These are phyloP conservation scores for Entophlyctis luteolus DNA, from an alignment of 192 early-diverging fungal species.

Conservation along the genomic window DNA sequence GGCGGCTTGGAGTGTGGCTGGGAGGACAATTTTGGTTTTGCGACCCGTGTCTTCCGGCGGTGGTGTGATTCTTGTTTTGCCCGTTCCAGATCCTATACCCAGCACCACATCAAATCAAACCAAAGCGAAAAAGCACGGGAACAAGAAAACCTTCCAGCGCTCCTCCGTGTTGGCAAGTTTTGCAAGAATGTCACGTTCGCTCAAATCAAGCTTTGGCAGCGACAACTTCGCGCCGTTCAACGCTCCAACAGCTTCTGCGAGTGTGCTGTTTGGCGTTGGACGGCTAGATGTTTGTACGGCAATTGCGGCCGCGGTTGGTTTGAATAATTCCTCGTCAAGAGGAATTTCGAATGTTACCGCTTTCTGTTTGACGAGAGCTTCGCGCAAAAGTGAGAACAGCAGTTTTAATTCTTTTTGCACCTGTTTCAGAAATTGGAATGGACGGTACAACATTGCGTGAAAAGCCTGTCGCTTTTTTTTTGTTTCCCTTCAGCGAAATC, in stretches of 20 bases:
- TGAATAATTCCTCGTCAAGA: conserved; percentile 32
- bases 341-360: conserved; percentile 56
- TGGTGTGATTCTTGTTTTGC: conserved; percentile 23
- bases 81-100: conserved; percentile 16
- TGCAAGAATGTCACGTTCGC: conserved; percentile 36
- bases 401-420: not conserved
- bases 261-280: not conserved
- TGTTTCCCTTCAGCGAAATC: not conserved
- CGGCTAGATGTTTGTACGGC: not conserved
- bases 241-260: not conserved
- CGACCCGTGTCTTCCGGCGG: conserved; percentile 11
- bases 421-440: conserved; percentile 19
- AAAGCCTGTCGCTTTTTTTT: not conserved
- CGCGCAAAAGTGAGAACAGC: not conserved
- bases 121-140: not conserved
- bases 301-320: conserved; percentile 5
- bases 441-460: conserved; percentile 31
- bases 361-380: conserved; percentile 11
- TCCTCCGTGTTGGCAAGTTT: conserved; percentile 50
- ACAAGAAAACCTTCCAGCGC: conserved; percentile 47
- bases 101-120: not conserved
- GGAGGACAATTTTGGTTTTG: conserved; percentile 31
- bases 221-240: conserved; percentile 29
- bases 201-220: conserved; percentile 40
- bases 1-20: not conserved